Evolutionary conservation across 331 rosid genomes (phyloP), one percentile per base, ranked within the genome.

Genomic region (Rosa hybrid): DNA sequence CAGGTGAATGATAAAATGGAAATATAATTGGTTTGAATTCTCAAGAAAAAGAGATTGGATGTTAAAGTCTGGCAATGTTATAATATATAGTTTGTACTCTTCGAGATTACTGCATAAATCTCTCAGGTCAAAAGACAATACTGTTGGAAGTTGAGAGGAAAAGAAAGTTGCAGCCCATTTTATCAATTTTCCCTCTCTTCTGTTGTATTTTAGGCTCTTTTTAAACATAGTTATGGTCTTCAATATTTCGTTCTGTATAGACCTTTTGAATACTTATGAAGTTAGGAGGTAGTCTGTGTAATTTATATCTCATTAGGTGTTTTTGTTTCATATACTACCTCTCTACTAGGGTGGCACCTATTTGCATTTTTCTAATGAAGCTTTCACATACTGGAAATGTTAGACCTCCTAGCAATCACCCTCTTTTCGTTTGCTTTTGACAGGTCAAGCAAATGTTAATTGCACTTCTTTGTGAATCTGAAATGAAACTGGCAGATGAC

Each of bases 391-490:
- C 11, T 17, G 48, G 42, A 16, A 25, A 17, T 62, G 50, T 76
- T 62, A 46, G 21, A 16, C 62, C 80, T 76, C 79, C 44, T 11
- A 63, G 34, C 46, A 21, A 8, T n/a, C 51, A 65, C 72, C 51
- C 44, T 65, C 39, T 12, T 80, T 81, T 71, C 78, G 60, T 65
- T 8, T 80, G 81, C 50, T 68, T 81, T 72, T 85, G 45, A 83
- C 88, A 96, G 99, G 99, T 96, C 63, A 93, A 93, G 79, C 85
- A 90, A 82, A 96, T 96, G 99, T 78, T 96, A 80, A 87, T 89
- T 77, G 99, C 97, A 42, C 94, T 96, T 88, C 92, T 96, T 27
- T 81, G 88, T 59, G 99, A 96, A 77, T 88, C 97, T 30, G 98
- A 91, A 51, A 86, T 90, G 90, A 96, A 93, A 81, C 85, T 96